Evolutionary conservation across 306 rosid genomes (phyloP).

Genomic region (Dicorynia guianensis): DNA sequence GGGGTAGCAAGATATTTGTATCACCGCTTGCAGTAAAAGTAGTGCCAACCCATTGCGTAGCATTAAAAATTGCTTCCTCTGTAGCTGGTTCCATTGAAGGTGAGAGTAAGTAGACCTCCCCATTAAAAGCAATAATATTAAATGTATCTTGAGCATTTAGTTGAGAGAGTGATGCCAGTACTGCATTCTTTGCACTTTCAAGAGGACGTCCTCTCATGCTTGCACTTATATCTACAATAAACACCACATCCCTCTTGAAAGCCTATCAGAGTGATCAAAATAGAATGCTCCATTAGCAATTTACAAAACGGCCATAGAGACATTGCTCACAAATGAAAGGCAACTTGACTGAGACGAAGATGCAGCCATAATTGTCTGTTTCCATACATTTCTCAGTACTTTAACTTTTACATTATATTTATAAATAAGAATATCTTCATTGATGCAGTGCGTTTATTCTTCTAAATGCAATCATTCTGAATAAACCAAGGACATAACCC

Average conservation of each 20-base stretch:
- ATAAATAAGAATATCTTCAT: conserved; percentile 25
- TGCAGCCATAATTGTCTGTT: conserved; percentile 1
- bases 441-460: conserved; percentile 9
- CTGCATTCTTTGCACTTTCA: conserved; percentile 71
- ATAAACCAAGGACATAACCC: conserved; percentile 15
- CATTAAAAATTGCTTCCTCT: conserved; percentile 60
- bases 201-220: conserved; percentile 90
- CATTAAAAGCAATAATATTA: conserved; percentile 82
- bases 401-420: not conserved
- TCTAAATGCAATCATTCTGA: conserved; percentile 5
- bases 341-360: conserved; percentile 26
- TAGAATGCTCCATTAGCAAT: conserved; percentile 14
- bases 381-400: conserved; percentile 16
- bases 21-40: conserved; percentile 71
- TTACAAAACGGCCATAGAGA: not conserved
- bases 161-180: conserved; percentile 71
- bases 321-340: conserved; percentile 27
- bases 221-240: conserved; percentile 78
- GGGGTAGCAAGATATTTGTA: conserved; percentile 82
- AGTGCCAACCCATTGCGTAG: conserved; percentile 65
- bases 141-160: conserved; percentile 71
- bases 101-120: conserved; percentile 62
- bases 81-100: conserved; percentile 75
- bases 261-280: conserved; percentile 57
- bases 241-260: conserved; percentile 79